Evolutionary conservation across 768 basidiomycete genomes (phyloP).

Genomic region (Termitomyces sp.): DNA sequence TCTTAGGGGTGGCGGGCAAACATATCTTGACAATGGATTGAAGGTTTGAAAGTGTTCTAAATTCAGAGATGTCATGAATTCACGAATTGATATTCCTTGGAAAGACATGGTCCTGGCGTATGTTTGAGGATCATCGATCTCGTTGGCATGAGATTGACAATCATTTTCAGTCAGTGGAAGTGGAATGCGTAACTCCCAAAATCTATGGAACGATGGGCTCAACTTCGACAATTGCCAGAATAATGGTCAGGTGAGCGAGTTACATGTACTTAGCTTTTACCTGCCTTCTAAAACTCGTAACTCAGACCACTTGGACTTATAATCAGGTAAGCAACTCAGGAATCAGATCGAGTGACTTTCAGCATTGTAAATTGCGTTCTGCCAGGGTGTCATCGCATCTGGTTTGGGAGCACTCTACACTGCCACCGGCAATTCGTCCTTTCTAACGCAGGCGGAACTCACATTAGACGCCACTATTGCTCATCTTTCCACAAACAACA

Average conservation of each 20-base stretch:
- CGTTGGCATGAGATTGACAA: background rate
- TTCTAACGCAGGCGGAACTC: slow-evolving; percentile 46
- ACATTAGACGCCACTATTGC: slow-evolving; percentile 49
- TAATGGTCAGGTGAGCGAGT: slow-evolving; percentile 36
- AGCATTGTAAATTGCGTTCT: background rate
- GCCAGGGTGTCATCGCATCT: slow-evolving; percentile 51
- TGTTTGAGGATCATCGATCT: slow-evolving; percentile 7
- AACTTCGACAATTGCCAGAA: slow-evolving; percentile 33
- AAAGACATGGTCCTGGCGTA: slow-evolving; percentile 36
- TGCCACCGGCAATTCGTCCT: slow-evolving; percentile 33
- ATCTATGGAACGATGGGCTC: slow-evolving; percentile 45
- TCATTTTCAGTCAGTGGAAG: slow-evolving; percentile 31
- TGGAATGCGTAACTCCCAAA: slow-evolving; percentile 43
- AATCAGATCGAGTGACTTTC: background rate
- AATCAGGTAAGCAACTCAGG: slow-evolving; percentile 38
- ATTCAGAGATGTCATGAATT: background rate
- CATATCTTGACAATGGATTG: slow-evolving; percentile 46
- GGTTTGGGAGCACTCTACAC: slow-evolving; percentile 44
- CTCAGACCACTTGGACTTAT: slow-evolving; percentile 56
- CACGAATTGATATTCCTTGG: background rate
- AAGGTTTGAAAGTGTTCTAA: slow-evolving; percentile 25
- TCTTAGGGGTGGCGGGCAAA: slow-evolving; percentile 30
- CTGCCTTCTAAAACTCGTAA: background rate
- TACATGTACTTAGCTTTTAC: background rate
- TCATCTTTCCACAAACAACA: slow-evolving; percentile 33